A percentile compares a stretch with the other conserved stretches of the same genome.
These are phyloP conservation scores for Zymoseptoria crescenta DNA, from an alignment of 2,329 filamentous ascomycete species.

Conservation along the genomic window DNA sequence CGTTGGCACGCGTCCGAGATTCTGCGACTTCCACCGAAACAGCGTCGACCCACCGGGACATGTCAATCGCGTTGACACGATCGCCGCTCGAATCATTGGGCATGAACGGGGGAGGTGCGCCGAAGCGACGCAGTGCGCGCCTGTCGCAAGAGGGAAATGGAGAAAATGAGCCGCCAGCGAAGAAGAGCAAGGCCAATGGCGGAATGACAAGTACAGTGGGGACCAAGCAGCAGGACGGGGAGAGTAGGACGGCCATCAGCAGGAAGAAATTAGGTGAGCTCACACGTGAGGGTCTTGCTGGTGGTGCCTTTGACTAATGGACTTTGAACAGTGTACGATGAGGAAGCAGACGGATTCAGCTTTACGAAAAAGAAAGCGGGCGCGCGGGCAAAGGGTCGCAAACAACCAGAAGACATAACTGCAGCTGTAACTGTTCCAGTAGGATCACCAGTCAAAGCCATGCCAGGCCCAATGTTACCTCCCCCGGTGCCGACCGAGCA, in stretches of 20 bases:
- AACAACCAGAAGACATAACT: slow-evolving; percentile 5
- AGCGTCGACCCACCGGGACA: slow-evolving; percentile 10
- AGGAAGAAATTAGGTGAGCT: slow-evolving; percentile 30
- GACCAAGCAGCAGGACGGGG: slow-evolving; percentile 28
- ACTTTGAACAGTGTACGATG: slow-evolving; percentile 28
- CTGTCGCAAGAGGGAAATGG: slow-evolving; percentile 35
- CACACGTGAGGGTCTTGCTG: neutral
- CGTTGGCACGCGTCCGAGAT: neutral
- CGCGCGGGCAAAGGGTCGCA: slow-evolving; percentile 2
- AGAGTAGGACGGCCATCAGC: slow-evolving; percentile 27
- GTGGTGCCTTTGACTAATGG: slow-evolving; percentile 3
- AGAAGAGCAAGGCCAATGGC: slow-evolving; percentile 35
- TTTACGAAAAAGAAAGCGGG: slow-evolving; percentile 35
- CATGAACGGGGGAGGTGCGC: slow-evolving; percentile 41
- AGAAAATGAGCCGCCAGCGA: slow-evolving; percentile 37
- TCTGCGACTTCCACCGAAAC: neutral
- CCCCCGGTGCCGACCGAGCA: slow-evolving; percentile 13
- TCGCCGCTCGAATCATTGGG: slow-evolving; percentile 39
- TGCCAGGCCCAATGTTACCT: slow-evolving; percentile 9
- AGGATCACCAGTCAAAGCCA: slow-evolving; percentile 2
- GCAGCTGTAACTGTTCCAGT: slow-evolving; percentile 2
- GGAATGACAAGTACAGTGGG: slow-evolving; percentile 28
- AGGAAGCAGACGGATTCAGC: slow-evolving; percentile 42
- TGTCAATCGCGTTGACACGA: slow-evolving; percentile 32
- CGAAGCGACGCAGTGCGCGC: slow-evolving; percentile 41